Evolutionary conservation across 2,329 filamentous ascomycete species (phyloP), one percentile per base, ranked within the genome.

Genomic region (Fusarium sp.): DNA sequence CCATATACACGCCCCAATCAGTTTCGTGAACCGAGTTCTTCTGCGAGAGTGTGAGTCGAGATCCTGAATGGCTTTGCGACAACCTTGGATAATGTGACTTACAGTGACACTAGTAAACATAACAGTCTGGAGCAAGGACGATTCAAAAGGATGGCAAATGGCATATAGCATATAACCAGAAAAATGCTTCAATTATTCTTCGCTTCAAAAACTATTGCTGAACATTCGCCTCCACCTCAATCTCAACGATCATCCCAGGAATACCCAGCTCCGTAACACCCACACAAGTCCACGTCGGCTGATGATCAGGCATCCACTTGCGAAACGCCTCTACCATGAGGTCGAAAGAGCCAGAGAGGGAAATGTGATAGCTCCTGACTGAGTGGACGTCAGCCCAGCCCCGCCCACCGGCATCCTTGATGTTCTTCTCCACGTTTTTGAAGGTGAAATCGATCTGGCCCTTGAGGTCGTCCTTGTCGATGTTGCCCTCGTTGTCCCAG

Each of bases 321-420:
- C 76, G 76, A 42, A 87, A 79, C 47, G 84, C 82, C 34, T 79
- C 58, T 4, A 82, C 76, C 79, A 87, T 83, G 7, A 76, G 76
- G 0, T 66, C 76, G 15, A 82, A 52, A 1, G 75, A 77, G 49
- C 81, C 78, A 17, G 79, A 78, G 4, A 83, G 74, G 2, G 75
- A 78, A 2, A 81, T 73, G 54, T 83, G 80, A 58, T 84, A 86
- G 2, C 80, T 81, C 19, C 78, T 80, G 21, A 86, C 77, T 0
- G 77, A 76, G 72, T 75, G 85, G 0, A 89, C 86, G 58, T 88
- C 84, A n/a, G 73, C 72, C 83, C 83, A 87, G 4, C 85, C 86
- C 57, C 84, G 82, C 1, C 84, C 85, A 2, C 88, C 87, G 0
- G 85, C 86, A 17, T 82, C 69, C 40, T 79, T 81, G 6, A 89